These are phyloP conservation scores for Chenopodium suecicum DNA, from an alignment of 148 eudicot species.

Conservation along the genomic window DNA sequence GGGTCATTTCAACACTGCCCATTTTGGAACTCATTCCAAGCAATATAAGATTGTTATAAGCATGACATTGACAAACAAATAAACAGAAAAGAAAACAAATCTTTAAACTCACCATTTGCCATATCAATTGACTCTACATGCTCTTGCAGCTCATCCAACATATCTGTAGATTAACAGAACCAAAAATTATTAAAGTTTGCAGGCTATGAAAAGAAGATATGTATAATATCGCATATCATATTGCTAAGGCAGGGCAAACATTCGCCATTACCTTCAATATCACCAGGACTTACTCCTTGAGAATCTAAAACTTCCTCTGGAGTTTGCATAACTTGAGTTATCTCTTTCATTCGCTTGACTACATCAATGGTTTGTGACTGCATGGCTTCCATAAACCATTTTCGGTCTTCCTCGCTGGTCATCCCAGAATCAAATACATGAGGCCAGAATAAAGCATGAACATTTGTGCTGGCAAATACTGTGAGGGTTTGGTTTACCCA, in stretches of 20 bases:
- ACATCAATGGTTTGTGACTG: conserved; percentile 88
- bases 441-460: background rate
- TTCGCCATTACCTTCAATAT: conserved; percentile 70
- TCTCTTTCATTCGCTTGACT: conserved; percentile 87
- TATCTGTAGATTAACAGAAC: conserved; percentile 40
- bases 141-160: conserved; percentile 95
- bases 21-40: background rate
- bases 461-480: background rate
- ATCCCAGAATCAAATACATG: background rate
- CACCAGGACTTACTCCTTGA: conserved; percentile 79
- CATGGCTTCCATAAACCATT: conserved; percentile 99
- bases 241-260: background rate
- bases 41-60: background rate
- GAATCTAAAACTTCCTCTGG: conserved; percentile 81
- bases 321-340: conserved; percentile 84
- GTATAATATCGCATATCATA: background rate
- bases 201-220: background rate
- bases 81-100: background rate
- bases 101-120: conserved; percentile 74
- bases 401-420: conserved; percentile 77
- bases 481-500: background rate
- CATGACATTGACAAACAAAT: background rate
- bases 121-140: conserved; percentile 96
- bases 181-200: background rate
- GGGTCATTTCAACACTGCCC: background rate